phyloP scores from a whole-genome alignment of 345 rosid species.

The Acer yangbiense region DNA sequence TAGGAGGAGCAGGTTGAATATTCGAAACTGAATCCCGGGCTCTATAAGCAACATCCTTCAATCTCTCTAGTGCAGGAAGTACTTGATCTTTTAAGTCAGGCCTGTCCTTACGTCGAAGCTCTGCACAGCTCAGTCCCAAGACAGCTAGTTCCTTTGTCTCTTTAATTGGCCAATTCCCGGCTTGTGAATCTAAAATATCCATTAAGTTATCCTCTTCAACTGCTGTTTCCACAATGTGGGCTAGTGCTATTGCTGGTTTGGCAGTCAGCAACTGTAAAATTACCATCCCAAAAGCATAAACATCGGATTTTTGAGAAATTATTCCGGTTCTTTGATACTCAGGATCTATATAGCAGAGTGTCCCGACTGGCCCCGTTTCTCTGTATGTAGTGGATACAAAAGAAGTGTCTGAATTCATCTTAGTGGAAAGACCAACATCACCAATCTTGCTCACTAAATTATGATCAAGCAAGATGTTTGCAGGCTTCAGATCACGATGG shows the following conservation, averaged over 20 bases:
- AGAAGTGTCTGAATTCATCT: slow-evolving; percentile 43
- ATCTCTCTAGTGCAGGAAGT: slow-evolving; percentile 66
- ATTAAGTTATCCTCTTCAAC: slow-evolving; percentile 37
- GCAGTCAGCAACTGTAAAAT: slow-evolving; percentile 81
- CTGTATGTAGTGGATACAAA: slow-evolving; percentile 37
- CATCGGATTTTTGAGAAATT: slow-evolving; percentile 73
- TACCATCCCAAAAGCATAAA: slow-evolving; percentile 83
- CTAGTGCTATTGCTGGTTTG: slow-evolving; percentile 70
- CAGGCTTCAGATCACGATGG: slow-evolving; percentile 93
- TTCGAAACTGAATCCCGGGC: slow-evolving; percentile 32
- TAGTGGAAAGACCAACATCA: slow-evolving; percentile 84
- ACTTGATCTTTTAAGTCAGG: slow-evolving; percentile 63
- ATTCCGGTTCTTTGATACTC: slow-evolving; percentile 88
- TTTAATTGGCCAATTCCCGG: slow-evolving; percentile 75
- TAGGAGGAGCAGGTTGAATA: slow-evolving; percentile 38
- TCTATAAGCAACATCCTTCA: slow-evolving; percentile 53
- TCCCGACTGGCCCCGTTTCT: slow-evolving; percentile 76
- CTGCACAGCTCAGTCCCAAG: slow-evolving; percentile 75
- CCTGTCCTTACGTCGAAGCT: slow-evolving; percentile 71
- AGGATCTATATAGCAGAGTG: slow-evolving; percentile 84
- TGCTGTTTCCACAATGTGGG: slow-evolving; percentile 66
- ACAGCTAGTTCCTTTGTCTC: slow-evolving; percentile 72
- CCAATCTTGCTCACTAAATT: slow-evolving; percentile 89
- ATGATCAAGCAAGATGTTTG: slow-evolving; percentile 78
- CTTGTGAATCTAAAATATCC: slow-evolving; percentile 64